Percentiles rank a stretch among this genome's conserved stretches.
phyloP scores from a whole-genome alignment of 176 grass and related monocot genomes.

The Oryza punctata region DNA sequence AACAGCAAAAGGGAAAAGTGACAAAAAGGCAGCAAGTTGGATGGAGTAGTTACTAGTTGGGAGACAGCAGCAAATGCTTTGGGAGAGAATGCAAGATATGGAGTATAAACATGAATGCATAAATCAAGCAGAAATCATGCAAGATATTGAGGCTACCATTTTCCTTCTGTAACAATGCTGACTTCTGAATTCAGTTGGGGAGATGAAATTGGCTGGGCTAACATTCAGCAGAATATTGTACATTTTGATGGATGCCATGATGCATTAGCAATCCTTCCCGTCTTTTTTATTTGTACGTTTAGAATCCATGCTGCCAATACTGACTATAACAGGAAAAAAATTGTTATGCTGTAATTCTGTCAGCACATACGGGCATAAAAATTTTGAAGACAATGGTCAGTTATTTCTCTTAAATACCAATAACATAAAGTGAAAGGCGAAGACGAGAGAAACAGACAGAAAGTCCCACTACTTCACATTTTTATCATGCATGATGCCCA shows the following conservation, averaged over 20 bases:
- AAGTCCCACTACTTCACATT: background rate
- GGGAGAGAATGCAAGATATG: background rate
- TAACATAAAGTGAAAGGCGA: background rate
- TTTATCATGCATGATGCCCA: background rate
- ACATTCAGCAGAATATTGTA: background rate
- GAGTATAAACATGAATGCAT: background rate
- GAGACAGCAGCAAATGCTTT: background rate
- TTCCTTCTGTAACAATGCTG: background rate
- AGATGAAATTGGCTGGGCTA: background rate
- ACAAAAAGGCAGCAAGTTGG: background rate
- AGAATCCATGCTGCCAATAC: no score
- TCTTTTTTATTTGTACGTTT: no score
- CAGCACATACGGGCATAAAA: background rate
- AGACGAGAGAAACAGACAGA: background rate
- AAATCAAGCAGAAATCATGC: slow-evolving; percentile 42
- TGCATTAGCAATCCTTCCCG: background rate
- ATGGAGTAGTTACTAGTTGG: background rate
- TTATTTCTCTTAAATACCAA: background rate
- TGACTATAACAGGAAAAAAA: no score
- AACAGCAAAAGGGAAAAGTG: background rate
- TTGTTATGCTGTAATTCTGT: background rate
- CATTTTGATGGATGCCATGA: background rate
- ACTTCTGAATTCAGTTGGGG: background rate
- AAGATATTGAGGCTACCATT: slow-evolving; percentile 17
- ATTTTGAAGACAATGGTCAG: background rate